Conservation (phyloP, 1,139 yeast species). For the Geotrichum armillariae region DNA sequence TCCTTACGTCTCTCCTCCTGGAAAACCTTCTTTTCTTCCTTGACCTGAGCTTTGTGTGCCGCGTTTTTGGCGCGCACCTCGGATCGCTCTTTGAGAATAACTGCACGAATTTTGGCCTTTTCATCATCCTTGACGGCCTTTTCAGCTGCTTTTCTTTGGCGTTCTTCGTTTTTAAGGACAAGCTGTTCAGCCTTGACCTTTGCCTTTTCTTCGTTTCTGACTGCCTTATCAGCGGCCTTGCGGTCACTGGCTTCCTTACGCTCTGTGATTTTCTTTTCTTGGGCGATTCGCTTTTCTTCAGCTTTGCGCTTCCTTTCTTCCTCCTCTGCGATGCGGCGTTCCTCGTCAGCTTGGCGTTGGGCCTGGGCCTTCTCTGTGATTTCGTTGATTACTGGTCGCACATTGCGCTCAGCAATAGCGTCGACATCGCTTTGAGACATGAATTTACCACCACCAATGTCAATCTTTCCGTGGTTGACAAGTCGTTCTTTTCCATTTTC, state of each 20-base stretch:
- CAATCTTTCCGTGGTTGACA: conserved; percentile 56
- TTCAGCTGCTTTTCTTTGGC: conserved; percentile 23
- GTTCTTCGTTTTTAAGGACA: conserved; percentile 25
- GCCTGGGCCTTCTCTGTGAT: conserved; percentile 67
- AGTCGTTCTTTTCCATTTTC: conserved; percentile 58
- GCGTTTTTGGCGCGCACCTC: conserved; percentile 25
- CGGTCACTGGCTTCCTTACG: conserved; percentile 32
- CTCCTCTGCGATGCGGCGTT: conserved; percentile 53
- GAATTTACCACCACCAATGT: conserved; percentile 87
- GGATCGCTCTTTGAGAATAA: conserved; percentile 10
- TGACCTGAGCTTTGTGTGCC: conserved; percentile 23
- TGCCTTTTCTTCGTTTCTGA: conserved; percentile 29
- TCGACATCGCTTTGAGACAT: conserved; percentile 77
- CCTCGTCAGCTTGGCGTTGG: conserved; percentile 71
- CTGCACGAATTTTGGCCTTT: conserved; percentile 14
- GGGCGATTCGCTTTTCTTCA: conserved; percentile 32
- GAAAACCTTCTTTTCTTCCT: conserved; percentile 22
- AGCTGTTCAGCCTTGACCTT: conserved; percentile 26
- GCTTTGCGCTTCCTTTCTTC: conserved; percentile 46
- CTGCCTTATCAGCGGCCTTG: conserved; percentile 33
- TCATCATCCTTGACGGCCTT: conserved; percentile 22
- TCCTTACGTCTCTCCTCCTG: conserved; percentile 19
- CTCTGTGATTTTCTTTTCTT: conserved; percentile 29
- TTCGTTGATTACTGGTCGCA: conserved; percentile 81
- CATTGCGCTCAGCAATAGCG: conserved; percentile 77